Evolutionary conservation across 768 basidiomycete species (phyloP).

Genomic region (Collybia sp.): DNA sequence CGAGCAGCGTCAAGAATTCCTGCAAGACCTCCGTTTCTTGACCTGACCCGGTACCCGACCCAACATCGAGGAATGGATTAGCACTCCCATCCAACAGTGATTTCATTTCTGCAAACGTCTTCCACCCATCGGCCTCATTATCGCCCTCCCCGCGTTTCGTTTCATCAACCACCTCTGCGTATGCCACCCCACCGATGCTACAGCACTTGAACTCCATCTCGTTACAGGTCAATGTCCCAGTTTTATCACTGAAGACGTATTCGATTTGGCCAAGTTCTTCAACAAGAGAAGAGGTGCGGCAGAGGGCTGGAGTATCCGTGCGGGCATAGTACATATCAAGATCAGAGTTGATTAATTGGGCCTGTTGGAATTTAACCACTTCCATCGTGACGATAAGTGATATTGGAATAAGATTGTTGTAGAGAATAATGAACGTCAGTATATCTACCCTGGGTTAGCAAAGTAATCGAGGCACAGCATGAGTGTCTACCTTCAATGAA

Average conservation of each 20-base stretch:
- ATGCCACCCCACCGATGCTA: slow-evolving; percentile 83
- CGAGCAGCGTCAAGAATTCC: slow-evolving; percentile 79
- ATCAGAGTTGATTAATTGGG: slow-evolving; percentile 94
- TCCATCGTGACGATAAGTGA: slow-evolving; percentile 99
- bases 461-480: background rate
- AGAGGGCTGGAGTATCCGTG: slow-evolving; percentile 95
- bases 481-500: slow-evolving; percentile 70
- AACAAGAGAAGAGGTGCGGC: slow-evolving; percentile 96
- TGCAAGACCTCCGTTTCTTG: slow-evolving; percentile 50
- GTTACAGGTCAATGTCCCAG: slow-evolving; percentile 92
- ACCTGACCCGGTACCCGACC: slow-evolving; percentile 26
- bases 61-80: slow-evolving; percentile 58
- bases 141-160: slow-evolving; percentile 65
- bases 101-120: slow-evolving; percentile 74
- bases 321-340: slow-evolving; percentile 97
- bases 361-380: slow-evolving; percentile 98
- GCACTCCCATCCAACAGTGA: slow-evolving; percentile 43
- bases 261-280: slow-evolving; percentile 99
- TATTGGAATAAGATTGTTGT: slow-evolving; percentile 99
- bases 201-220: slow-evolving; percentile 97
- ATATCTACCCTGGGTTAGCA: slow-evolving; percentile 57
- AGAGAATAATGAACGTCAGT: slow-evolving; percentile 96
- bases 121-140: slow-evolving; percentile 61
- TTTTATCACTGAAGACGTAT: slow-evolving; percentile 94
- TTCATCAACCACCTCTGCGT: slow-evolving; percentile 91